These are phyloP conservation scores for Elsinoe fawcettii DNA, from an alignment of 2,329 filamentous ascomycete genomes.

Conservation along the genomic window DNA sequence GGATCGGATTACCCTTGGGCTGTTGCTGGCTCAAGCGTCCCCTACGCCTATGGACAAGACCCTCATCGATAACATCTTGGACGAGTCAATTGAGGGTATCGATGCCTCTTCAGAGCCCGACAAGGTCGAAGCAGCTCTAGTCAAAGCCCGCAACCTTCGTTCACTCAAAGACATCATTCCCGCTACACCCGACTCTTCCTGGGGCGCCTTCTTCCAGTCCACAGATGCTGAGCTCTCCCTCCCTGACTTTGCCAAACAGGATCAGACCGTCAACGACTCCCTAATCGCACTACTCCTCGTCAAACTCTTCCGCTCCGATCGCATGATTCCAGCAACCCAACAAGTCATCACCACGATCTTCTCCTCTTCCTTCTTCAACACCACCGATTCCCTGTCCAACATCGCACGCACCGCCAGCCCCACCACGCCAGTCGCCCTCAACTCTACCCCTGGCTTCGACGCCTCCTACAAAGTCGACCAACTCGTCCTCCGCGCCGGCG, in stretches of 20 bases:
- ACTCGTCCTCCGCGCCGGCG: constrained; percentile 73
- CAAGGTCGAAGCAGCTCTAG: constrained; percentile 60
- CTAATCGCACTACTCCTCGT: constrained; percentile 80
- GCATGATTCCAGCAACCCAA: constrained; percentile 88
- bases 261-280: constrained; percentile 44
- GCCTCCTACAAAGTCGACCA: constrained; percentile 98
- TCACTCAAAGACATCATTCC: constrained; percentile 67
- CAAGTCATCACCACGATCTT: constrained; percentile 84
- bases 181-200: constrained; percentile 53
- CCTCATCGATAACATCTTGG: constrained; percentile 78
- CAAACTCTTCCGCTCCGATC: constrained; percentile 90
- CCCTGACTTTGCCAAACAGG: constrained; percentile 52
- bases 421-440: constrained; percentile 78
- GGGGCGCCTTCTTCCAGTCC: constrained; percentile 75
- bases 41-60: constrained; percentile 91
- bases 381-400: constrained; percentile 74
- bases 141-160: constrained; percentile 59
- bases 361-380: constrained; percentile 71
- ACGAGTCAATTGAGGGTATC: constrained; percentile 63
- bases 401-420: constrained; percentile 79
- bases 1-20: constrained; percentile 86
- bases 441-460: constrained; percentile 93
- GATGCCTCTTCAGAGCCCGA: constrained; percentile 67
- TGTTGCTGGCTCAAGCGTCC: constrained; percentile 91
- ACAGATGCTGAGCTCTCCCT: constrained; percentile 81